A percentile compares a stretch with the other conserved stretches of the same genome.
Evolutionary conservation across 495 filamentous ascomycete species (phyloP).

Genomic region (Articulospora tetracladia): DNA sequence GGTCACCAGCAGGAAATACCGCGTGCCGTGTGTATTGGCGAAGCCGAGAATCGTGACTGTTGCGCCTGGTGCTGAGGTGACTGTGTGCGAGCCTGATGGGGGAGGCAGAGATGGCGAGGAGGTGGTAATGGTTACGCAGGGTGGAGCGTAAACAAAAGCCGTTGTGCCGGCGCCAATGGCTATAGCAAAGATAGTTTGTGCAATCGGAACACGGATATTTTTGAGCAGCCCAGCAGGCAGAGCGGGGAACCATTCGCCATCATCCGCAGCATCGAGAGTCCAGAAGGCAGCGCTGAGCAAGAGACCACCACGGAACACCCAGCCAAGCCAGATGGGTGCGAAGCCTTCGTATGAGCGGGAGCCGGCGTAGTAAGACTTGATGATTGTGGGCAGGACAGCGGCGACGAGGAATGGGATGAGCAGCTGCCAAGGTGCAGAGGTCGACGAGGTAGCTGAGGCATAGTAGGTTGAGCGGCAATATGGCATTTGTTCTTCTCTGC

Average conservation of each 20-base stretch:
- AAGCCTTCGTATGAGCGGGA: conserved; percentile 83
- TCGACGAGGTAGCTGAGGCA: conserved; percentile 84
- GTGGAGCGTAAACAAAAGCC: conserved; percentile 53
- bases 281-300: conserved; percentile 79
- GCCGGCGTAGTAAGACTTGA: conserved; percentile 70
- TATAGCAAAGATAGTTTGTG: conserved; percentile 68
- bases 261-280: conserved; percentile 86
- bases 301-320: conserved; percentile 72
- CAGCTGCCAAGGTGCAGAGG: conserved; percentile 89
- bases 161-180: conserved; percentile 52
- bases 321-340: conserved; percentile 76
- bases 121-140: conserved; percentile 25
- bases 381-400: conserved; percentile 68
- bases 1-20: conserved; percentile 79
- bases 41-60: conserved; percentile 83
- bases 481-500: conserved; percentile 97
- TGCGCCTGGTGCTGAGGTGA: conserved; percentile 27
- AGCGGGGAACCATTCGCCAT: conserved; percentile 73
- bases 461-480: conserved; percentile 96
- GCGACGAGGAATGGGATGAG: conserved; percentile 71
- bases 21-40: conserved; percentile 86
- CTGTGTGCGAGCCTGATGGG: not conserved
- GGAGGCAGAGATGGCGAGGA: conserved; percentile 1
- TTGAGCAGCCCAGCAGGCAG: conserved; percentile 62
- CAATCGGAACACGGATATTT: conserved; percentile 66